These are phyloP conservation scores for Boletellus ananiceps DNA, from an alignment of 768 basidiomycete species.

Conservation along the genomic window DNA sequence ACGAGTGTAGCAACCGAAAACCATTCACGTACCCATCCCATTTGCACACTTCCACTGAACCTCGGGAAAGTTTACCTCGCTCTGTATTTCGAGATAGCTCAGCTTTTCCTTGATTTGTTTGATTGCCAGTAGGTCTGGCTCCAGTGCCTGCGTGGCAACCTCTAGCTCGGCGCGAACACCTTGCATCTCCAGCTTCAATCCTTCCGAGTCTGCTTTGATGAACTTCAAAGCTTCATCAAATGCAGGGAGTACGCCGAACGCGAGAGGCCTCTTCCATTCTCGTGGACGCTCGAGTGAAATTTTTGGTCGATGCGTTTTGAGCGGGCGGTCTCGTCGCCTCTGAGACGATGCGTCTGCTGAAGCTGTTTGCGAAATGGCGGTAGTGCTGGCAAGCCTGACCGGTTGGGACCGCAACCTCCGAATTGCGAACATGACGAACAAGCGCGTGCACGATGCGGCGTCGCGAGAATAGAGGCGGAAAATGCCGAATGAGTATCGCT, in stretches of 20 bases:
- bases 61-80: slow-evolving; percentile 78
- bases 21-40: slow-evolving; percentile 61
- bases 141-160: slow-evolving; percentile 21
- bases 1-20: not conserved
- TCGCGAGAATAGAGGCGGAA: too few species aligned
- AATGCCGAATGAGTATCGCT: too few species aligned
- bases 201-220: slow-evolving; percentile 57
- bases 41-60: slow-evolving; percentile 75
- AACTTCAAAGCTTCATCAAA: slow-evolving; percentile 82
- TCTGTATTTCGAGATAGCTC: slow-evolving; percentile 68
- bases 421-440: slow-evolving; percentile 15
- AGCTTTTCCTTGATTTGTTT: slow-evolving; percentile 46
- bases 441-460: too few species aligned
- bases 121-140: slow-evolving; percentile 35
- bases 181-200: slow-evolving; percentile 35
- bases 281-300: slow-evolving; percentile 51
- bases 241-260: slow-evolving; percentile 59
- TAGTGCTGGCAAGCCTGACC: slow-evolving; percentile 5
- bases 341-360: slow-evolving; percentile 2
- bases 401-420: slow-evolving; percentile 9
- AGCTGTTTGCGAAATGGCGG: slow-evolving; percentile 5
- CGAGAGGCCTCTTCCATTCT: slow-evolving; percentile 62
- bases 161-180: slow-evolving; percentile 18
- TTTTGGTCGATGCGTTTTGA: slow-evolving; percentile 41
- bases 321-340: slow-evolving; percentile 10